Evolutionary conservation across 73 alveolate species (phyloP), one percentile per base, ranked within the genome.

Genomic region (Paramecium tetraurelia): DNA sequence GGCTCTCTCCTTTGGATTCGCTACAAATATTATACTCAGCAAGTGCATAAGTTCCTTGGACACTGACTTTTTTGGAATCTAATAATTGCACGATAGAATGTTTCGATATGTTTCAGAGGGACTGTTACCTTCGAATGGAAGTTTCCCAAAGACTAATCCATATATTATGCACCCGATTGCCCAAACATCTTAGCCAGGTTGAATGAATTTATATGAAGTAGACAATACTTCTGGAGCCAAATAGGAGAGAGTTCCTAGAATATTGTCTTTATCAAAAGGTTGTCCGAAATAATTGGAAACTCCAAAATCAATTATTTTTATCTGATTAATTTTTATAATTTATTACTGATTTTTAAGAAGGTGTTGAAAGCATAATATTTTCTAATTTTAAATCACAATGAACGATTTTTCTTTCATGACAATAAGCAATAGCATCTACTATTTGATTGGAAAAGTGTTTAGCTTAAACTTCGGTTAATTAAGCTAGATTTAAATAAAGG

Each of bases 231-330:
- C 94, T 12, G 94, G 94, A 59, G 94, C 94, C 50, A 89, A 22
- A 72, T 89, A 89, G 27, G 85, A 44, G 27, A 89, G 33, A 5
- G 94, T 70, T 31, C 94, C 94, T 7, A 86, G 77, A 86, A 58
- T 44, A 33, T 40, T 43, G 3, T 86, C 76, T 46, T 44, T 50
- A 5, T 38, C 41, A 9, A 58, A 40, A 11, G 76, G 75, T 33
- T 86, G 12, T 41, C 68, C 58, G 27, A 48, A 72, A 35, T 58
- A 75, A 12, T 80, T 77, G 9, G 93, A 75, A 1, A 98, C 98
- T 16, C 99, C 99, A 68, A 98, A 98, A 94, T 98, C 99, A 86
- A 99, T 97, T 57, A 98, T 95, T 94, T 98, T 98, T 33, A 98
- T 95, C n/a, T 95, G 94, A 12, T 76, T 22, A 63, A 63, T 63